Conservation (phyloP, 139 green algal species). For the Zygnema circumcarinatum region DNA sequence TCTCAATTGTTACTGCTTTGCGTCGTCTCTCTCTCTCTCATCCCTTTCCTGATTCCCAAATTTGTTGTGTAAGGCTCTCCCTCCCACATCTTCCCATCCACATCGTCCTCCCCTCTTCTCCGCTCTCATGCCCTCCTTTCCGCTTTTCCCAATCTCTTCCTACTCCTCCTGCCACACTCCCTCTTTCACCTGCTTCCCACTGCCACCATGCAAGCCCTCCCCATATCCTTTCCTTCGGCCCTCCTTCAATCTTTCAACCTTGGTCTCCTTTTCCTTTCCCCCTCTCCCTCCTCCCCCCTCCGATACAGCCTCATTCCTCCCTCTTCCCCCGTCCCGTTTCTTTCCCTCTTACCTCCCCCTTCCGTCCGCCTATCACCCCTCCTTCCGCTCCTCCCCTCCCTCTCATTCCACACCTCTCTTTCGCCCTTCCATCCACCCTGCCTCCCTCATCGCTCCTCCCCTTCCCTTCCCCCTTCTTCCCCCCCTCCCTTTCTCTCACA, state of each 20-base stretch:
- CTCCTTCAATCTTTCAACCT: background rate
- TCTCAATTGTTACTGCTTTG: background rate
- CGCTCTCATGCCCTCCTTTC: too few relatives aligned
- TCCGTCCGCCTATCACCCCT: conserved; percentile 1
- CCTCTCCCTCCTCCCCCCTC: background rate
- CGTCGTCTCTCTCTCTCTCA: background rate
- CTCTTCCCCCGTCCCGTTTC: background rate
- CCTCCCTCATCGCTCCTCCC: background rate
- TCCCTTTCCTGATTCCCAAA: background rate
- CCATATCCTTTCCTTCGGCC: background rate
- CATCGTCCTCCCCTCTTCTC: too few relatives aligned
- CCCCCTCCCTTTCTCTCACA: background rate
- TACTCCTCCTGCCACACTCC: too few relatives aligned
- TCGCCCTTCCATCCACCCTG: background rate
- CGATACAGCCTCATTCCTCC: background rate
- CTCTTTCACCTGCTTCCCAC: too few relatives aligned
- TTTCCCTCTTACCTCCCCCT: background rate
- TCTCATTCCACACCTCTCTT: background rate
- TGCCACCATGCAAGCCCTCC: too few relatives aligned
- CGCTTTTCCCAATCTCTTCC: too few relatives aligned
- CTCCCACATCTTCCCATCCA: too few relatives aligned
- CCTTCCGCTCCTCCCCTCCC: conserved; percentile 2
- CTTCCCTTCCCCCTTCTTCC: background rate
- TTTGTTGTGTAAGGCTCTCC: too few relatives aligned
- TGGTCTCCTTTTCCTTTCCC: background rate